Conservation (phyloP, 1,284 basidiomycete species). For the Ganoderma multipileum region DNA sequence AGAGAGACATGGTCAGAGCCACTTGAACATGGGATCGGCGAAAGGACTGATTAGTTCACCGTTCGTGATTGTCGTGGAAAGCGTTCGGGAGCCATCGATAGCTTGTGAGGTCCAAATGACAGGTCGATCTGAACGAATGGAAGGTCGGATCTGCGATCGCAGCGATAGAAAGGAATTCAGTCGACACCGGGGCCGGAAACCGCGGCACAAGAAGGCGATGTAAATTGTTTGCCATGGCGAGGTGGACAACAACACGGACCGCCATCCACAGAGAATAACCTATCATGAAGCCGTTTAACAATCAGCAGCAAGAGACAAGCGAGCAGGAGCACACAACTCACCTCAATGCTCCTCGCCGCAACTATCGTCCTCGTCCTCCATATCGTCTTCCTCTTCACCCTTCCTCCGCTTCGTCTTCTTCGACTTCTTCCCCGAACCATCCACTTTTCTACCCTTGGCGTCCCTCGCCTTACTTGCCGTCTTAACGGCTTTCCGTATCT, state of each 20-base stretch:
- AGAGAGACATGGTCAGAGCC: not conserved
- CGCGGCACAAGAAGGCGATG: not conserved
- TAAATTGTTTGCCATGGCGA: not conserved
- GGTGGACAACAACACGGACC: too few relatives aligned
- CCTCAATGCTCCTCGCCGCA: constrained; percentile 12
- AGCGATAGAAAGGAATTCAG: not conserved
- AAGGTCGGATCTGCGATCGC: not conserved
- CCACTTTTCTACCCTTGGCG: constrained; percentile 30
- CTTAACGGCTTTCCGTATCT: constrained; percentile 40
- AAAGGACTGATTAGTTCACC: not conserved
- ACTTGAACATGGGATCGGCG: not conserved
- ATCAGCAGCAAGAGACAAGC: not conserved
- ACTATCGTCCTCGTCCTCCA: constrained; percentile 31
- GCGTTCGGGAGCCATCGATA: not conserved
- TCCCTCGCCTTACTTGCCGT: constrained; percentile 29
- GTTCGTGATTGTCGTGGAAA: not conserved
- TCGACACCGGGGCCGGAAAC: not conserved
- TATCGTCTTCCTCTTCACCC: constrained; percentile 24
- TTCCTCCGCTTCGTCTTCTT: constrained; percentile 29
- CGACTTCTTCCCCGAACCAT: constrained; percentile 20
- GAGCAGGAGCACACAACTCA: not conserved
- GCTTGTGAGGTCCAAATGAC: not conserved
- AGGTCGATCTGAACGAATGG: not conserved
- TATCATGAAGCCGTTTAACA: not conserved
- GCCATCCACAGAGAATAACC: not conserved